Percentiles rank a stretch among this genome's conserved stretches.
Conservation (phyloP, 257 asterid species). For the Primulina huaijiensis region DNA sequence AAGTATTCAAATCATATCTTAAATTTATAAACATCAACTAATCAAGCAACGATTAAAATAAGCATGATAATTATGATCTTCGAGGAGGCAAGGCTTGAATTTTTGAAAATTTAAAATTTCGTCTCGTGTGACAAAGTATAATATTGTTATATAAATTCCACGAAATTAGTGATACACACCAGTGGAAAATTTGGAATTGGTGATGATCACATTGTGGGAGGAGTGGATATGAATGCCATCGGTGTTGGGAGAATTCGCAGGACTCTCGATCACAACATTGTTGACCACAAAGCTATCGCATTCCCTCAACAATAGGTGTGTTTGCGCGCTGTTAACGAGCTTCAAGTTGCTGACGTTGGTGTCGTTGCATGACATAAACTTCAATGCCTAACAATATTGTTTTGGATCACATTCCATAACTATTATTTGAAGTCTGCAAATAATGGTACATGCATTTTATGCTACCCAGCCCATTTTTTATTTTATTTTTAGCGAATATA, state of each 20-base stretch:
- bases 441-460: too few species aligned
- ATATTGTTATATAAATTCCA: too few species aligned
- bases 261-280: slow-evolving; percentile 49
- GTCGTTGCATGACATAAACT: slow-evolving; percentile 47
- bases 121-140: too few species aligned
- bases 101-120: too few species aligned
- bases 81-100: too few species aligned
- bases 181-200: slow-evolving; percentile 39
- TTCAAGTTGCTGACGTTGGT: slow-evolving; percentile 44
- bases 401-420: background rate
- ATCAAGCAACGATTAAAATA: too few species aligned
- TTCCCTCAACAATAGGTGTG: slow-evolving; percentile 43
- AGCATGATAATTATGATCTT: too few species aligned
- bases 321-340: slow-evolving; percentile 55
- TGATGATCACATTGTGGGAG: slow-evolving; percentile 38
- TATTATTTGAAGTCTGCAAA: too few species aligned
- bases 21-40: too few species aligned
- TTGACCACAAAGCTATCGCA: slow-evolving; percentile 41
- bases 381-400: slow-evolving; percentile 44
- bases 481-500: too few species aligned
- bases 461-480: too few species aligned
- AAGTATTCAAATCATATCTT: background rate
- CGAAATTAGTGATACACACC: slow-evolving; percentile 5
- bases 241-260: slow-evolving; percentile 64
- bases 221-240: slow-evolving; percentile 82